phyloP scores from a whole-genome alignment of 768 basidiomycete genomes.

The Kwoniella sp. region DNA sequence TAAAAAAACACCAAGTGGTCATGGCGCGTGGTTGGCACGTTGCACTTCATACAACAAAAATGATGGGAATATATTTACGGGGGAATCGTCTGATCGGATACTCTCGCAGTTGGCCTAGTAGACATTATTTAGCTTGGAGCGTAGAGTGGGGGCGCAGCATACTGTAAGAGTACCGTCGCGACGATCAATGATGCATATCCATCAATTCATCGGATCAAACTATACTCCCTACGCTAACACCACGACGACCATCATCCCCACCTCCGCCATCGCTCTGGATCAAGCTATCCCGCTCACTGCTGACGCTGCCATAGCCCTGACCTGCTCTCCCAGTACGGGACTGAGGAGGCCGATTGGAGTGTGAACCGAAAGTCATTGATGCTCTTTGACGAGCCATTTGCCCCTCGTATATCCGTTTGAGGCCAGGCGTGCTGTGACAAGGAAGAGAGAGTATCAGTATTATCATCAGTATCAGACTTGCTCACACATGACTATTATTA shows the following conservation, averaged over 20 bases:
- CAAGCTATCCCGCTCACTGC: not conserved
- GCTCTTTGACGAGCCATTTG: conserved; percentile 33
- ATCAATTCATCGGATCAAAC: not conserved
- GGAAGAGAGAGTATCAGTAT: not conserved
- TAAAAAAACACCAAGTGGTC: not conserved
- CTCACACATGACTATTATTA: too few relatives aligned
- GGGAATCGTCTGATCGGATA: too few relatives aligned
- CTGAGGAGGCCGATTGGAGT: too few relatives aligned
- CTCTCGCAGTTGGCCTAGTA: too few relatives aligned
- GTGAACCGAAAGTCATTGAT: not conserved
- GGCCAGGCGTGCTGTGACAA: conserved; percentile 20
- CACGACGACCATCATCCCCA: conserved; percentile 4
- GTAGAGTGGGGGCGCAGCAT: too few relatives aligned
- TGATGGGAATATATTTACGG: too few relatives aligned
- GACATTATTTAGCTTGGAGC: too few relatives aligned
- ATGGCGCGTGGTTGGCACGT: not conserved
- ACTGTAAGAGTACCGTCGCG: too few relatives aligned
- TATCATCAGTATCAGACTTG: not conserved
- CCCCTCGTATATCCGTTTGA: conserved; percentile 45
- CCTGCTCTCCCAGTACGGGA: conserved; percentile 2
- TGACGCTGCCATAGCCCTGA: conserved; percentile 2
- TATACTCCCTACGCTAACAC: not conserved
- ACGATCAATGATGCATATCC: too few relatives aligned
- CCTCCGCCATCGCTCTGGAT: not conserved
- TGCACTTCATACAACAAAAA: too few relatives aligned